phyloP scores from a whole-genome alignment of 2,329 filamentous ascomycete species.

The Diplodia sapinea region DNA sequence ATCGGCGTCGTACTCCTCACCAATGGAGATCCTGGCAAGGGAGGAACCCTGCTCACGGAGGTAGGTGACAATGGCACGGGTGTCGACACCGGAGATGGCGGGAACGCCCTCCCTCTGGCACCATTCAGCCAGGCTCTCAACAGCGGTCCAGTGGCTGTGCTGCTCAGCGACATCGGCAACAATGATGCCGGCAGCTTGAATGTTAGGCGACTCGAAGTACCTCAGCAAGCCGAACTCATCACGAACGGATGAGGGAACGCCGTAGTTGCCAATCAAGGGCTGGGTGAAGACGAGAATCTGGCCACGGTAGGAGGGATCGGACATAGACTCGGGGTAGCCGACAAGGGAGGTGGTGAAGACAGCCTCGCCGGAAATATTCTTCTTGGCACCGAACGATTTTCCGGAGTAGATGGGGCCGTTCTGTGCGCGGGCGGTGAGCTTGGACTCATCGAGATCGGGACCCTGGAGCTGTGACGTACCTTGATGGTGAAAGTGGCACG shows the following conservation, averaged over 20 bases:
- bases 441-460: constrained; percentile 4
- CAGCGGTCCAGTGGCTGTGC: constrained; percentile 98
- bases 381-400: constrained; percentile 93
- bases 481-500: constrained; percentile 94
- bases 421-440: constrained; percentile 49
- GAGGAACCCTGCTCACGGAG: constrained; percentile 97
- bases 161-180: constrained; percentile 91
- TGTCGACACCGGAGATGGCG: constrained; percentile 95
- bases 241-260: constrained; percentile 83
- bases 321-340: constrained; percentile 90
- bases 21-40: constrained; percentile 89
- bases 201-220: constrained; percentile 98
- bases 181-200: constrained; percentile 94
- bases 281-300: constrained; percentile 99
- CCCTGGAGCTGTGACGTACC: constrained; percentile 55
- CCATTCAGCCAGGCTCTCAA: constrained; percentile 92
- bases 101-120: constrained; percentile 95
- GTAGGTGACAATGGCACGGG: constrained; percentile 92
- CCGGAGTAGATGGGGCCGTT: constrained; percentile 96
- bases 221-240: constrained; percentile 91
- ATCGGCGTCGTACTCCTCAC: constrained; percentile 97
- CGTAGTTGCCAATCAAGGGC: constrained; percentile 97
- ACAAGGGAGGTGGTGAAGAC: constrained; percentile 98
- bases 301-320: constrained; percentile 72
- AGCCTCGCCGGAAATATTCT: constrained; percentile 96